phyloP scores from a whole-genome alignment of 257 asterid species.

The Coffea eugenioides region DNA sequence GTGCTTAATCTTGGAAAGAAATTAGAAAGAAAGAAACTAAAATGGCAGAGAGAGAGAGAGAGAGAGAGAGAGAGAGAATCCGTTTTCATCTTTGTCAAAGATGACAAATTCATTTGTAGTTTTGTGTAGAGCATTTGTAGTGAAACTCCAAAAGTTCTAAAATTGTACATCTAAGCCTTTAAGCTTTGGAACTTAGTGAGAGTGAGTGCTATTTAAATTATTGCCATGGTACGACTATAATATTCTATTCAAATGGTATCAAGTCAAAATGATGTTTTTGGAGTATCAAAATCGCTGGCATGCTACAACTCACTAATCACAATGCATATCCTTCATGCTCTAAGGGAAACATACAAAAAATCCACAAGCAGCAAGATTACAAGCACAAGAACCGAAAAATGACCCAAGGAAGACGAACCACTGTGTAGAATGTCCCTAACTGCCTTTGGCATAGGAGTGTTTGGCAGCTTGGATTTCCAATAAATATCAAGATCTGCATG shows the following conservation, averaged over 20 bases:
- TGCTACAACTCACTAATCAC: too few species aligned
- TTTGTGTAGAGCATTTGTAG: background rate
- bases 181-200: background rate
- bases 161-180: background rate
- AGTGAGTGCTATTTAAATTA: background rate
- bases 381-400: background rate
- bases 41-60: too few species aligned
- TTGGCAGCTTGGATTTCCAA: slow-evolving; percentile 72
- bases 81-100: too few species aligned
- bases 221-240: background rate
- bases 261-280: too few species aligned
- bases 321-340: background rate
- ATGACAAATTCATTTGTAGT: too few species aligned
- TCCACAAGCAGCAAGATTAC: background rate
- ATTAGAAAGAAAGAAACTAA: too few species aligned
- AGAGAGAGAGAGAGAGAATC: too few species aligned
- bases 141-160: background rate
- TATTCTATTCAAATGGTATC: too few species aligned
- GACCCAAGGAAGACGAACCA: slow-evolving; percentile 20
- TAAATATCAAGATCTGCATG: slow-evolving; percentile 61
- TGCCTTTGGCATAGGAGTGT: slow-evolving; percentile 70
- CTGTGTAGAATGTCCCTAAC: slow-evolving; percentile 53
- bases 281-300: too few species aligned
- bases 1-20: too few species aligned
- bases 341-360: background rate